phyloP scores from a whole-genome alignment of 805 yeast species.

The Hanseniaspora singularis region DNA sequence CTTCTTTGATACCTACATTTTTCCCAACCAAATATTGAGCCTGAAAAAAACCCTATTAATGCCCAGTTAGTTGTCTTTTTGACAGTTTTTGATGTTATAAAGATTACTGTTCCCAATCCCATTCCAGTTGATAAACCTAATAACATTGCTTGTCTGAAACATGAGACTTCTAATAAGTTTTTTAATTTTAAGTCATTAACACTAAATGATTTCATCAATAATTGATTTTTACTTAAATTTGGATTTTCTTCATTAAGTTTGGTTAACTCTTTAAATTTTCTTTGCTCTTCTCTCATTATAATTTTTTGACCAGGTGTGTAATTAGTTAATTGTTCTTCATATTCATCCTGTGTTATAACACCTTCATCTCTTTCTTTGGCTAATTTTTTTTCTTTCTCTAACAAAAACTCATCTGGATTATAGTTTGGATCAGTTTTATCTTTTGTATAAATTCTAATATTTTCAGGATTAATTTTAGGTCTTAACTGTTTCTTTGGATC shows the following conservation, averaged over 20 bases:
- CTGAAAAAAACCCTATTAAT: slow-evolving; percentile 63
- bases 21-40: slow-evolving; percentile 82
- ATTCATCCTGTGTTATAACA: slow-evolving; percentile 5
- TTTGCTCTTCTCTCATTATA: slow-evolving; percentile 32
- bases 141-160: slow-evolving; percentile 68
- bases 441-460: slow-evolving; percentile 22
- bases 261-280: slow-evolving; percentile 27
- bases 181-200: slow-evolving; percentile 41
- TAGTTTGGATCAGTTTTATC: slow-evolving; percentile 11
- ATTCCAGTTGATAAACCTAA: slow-evolving; percentile 65
- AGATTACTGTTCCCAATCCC: slow-evolving; percentile 55
- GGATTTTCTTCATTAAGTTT: slow-evolving; percentile 19
- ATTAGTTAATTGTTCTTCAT: slow-evolving; percentile 18
- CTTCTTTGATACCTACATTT: slow-evolving; percentile 69
- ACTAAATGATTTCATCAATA: slow-evolving; percentile 18
- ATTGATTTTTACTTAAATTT: slow-evolving; percentile 22
- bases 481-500: not conserved
- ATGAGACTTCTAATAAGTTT: slow-evolving; percentile 50
- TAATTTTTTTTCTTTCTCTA: slow-evolving; percentile 2
- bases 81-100: slow-evolving; percentile 52
- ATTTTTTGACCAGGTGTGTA: slow-evolving; percentile 29
- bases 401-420: slow-evolving; percentile 9
- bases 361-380: slow-evolving; percentile 1
- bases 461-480: slow-evolving; percentile 13
- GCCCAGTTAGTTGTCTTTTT: slow-evolving; percentile 68